Evolutionary conservation across 73 alveolate species (phyloP), one percentile per base, ranked within the genome.

Genomic region (Paramecium caudatum): DNA sequence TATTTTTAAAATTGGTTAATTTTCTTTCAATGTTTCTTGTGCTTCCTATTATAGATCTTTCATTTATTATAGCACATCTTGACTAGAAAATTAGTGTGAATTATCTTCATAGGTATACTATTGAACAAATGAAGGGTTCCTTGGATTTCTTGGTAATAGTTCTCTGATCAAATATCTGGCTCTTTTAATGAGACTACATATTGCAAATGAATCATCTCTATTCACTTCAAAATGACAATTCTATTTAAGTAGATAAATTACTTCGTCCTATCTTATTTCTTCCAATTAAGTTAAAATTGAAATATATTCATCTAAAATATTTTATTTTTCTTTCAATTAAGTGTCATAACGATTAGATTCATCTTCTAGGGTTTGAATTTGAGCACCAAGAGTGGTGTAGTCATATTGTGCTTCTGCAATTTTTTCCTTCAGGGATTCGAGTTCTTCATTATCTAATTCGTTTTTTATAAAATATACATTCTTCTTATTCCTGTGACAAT

Each of bases 181-280:
- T 65, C 83, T 65, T 23, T 65, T 65, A 13, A 65, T 65, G 8
- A 65, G 48, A 65, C 49, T 65, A n/a, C 83, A 65, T 3, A 65
- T 65, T 12, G 50, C 83, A 65, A 65, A 65, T 9, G 83, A 65
- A 34, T 65, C 83, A 32, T 65, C 83, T 65, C 83, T 65, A 8
- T 36, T 65, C 12, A 33, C 34, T 65, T 65, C 83, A 16, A 65
- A 65, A 30, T 65, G 19, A 2, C 33, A 46, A 33, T 36, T 65
- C 83, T 65, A 65, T 10, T 2, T 33, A 32, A n/a, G 1, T 33
- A 34, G 16, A 27, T n/a, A 30, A n/a, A 16, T 4, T 65, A 65
- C 83, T 65, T 65, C 83, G 1, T 65, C 15, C 17, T 65, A 33
- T 65, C 83, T 65, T 36, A 65, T 65, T 10, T 65, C 83, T 4